Evolutionary conservation across 2,329 filamentous ascomycete species (phyloP).

Genomic region (Fusarium anthophilum): DNA sequence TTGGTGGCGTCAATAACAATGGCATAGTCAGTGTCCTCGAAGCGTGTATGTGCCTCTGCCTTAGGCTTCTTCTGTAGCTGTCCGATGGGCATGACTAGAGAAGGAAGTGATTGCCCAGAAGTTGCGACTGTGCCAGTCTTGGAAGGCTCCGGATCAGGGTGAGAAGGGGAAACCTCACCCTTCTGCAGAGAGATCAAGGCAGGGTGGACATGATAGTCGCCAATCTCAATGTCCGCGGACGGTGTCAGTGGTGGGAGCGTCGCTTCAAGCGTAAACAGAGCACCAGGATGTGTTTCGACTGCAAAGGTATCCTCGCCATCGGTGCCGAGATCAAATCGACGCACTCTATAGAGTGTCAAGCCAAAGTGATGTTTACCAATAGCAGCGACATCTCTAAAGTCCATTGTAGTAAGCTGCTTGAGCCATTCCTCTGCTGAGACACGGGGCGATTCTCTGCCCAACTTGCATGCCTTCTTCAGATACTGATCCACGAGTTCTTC

Average conservation of each 20-base stretch:
- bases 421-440: background rate
- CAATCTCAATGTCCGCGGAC: background rate
- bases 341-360: accelerated
- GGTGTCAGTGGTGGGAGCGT: background rate
- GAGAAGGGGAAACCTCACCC: background rate
- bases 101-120: background rate
- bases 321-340: background rate
- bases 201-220: background rate
- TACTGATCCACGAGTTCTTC: background rate
- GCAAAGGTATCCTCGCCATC: background rate
- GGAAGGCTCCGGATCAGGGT: background rate
- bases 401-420: background rate
- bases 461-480: too few species aligned
- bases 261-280: background rate
- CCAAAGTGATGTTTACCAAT: background rate
- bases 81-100: background rate
- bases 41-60: too few species aligned
- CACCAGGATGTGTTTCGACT: accelerated
- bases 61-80: background rate
- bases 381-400: accelerated
- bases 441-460: background rate
- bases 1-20: background rate
- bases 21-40: background rate
- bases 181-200: background rate
- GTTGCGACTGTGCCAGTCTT: accelerated